Evolutionary conservation across 768 basidiomycete genomes (phyloP).

Genomic region (Pisolithus microcarpus): DNA sequence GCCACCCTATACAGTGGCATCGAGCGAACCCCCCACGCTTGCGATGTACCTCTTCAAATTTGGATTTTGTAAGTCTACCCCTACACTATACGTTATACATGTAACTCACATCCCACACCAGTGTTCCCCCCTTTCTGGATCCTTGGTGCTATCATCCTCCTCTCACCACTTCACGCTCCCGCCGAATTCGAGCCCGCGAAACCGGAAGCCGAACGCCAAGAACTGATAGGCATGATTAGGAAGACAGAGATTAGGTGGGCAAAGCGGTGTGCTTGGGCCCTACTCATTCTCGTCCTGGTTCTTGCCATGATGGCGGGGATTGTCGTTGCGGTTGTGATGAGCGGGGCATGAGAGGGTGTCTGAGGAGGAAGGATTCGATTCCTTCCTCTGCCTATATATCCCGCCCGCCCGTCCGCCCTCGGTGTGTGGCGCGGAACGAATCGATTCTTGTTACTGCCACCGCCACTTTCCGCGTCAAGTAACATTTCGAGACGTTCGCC

Average conservation of each 20-base stretch:
- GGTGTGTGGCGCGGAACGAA: too few species aligned
- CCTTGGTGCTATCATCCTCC: constrained; percentile 33
- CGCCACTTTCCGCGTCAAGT: too few species aligned
- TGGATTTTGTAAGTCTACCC: constrained; percentile 37
- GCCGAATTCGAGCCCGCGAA: constrained; percentile 24
- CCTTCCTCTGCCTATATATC: too few species aligned
- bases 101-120: constrained; percentile 8
- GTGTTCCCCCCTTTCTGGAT: constrained; percentile 48
- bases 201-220: constrained; percentile 28
- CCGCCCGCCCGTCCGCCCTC: too few species aligned
- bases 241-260: constrained; percentile 37
- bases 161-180: constrained; percentile 35
- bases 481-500: too few species aligned
- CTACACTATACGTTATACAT: not conserved
- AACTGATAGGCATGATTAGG: constrained; percentile 27
- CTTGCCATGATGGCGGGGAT: constrained; percentile 3
- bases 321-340: constrained; percentile 3
- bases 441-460: too few species aligned
- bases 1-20: constrained; percentile 26
- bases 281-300: constrained; percentile 4
- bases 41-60: constrained; percentile 44
- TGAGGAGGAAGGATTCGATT: not conserved
- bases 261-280: constrained; percentile 22
- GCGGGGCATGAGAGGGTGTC: not conserved
- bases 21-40: constrained; percentile 36